These are phyloP conservation scores for Zygoascus flipseniorum DNA, from an alignment of 805 yeast species.

Conservation along the genomic window DNA sequence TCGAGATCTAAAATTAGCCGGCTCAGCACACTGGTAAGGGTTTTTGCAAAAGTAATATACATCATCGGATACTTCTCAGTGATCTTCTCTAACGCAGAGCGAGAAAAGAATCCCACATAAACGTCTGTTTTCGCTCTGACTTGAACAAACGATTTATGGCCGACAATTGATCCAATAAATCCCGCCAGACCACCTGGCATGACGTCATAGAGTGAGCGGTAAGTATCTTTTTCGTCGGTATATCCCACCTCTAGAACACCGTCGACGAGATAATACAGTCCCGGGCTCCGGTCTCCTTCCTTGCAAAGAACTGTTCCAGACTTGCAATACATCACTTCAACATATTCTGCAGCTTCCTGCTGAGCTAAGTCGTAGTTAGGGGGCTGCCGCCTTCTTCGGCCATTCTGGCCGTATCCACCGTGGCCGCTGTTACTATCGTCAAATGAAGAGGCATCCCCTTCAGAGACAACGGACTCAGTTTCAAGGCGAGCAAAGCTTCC, in stretches of 20 bases:
- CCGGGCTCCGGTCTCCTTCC: slow-evolving; percentile 60
- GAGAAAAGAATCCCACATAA: slow-evolving; percentile 66
- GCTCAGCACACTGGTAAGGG: slow-evolving; percentile 59
- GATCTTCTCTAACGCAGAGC: slow-evolving; percentile 50
- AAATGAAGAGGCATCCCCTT: slow-evolving; percentile 2
- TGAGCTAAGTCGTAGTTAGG: slow-evolving; percentile 9
- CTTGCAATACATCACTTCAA: slow-evolving; percentile 47
- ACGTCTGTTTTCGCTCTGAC: slow-evolving; percentile 53
- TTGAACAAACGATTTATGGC: slow-evolving; percentile 68
- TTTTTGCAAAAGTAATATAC: slow-evolving; percentile 68
- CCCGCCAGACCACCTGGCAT: slow-evolving; percentile 82
- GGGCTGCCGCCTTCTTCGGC: neutral
- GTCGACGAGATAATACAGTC: slow-evolving; percentile 70
- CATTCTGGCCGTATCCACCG: neutral
- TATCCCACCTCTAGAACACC: slow-evolving; percentile 64
- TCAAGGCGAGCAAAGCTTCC: slow-evolving; percentile 3
- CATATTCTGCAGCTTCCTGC: slow-evolving; percentile 26
- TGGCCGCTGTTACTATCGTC: neutral
- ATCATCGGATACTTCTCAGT: slow-evolving; percentile 71
- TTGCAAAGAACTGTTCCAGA: slow-evolving; percentile 51
- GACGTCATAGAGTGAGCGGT: slow-evolving; percentile 42
- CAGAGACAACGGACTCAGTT: slow-evolving; percentile 3
- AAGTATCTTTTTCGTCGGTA: slow-evolving; percentile 25
- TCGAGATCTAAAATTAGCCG: slow-evolving; percentile 66
- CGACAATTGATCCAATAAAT: slow-evolving; percentile 70